Evolutionary conservation across 148 eudicot species (phyloP), one percentile per base, ranked within the genome.

Genomic region (Vaccinium vitisidaea): DNA sequence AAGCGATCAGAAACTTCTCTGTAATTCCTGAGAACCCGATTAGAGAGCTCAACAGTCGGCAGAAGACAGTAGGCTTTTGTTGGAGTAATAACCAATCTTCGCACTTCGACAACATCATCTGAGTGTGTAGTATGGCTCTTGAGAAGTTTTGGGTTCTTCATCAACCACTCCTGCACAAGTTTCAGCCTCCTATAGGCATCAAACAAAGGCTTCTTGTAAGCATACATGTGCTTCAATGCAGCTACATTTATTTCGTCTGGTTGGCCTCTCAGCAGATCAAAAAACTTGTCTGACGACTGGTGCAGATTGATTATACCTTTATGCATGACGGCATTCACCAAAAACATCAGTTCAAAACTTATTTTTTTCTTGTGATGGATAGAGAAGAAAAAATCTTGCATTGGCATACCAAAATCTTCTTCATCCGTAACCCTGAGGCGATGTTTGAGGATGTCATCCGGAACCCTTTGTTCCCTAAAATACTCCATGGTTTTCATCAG

Each of bases 1-100:
- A 96, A 96, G 13, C 98, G 93, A 84, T 96, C 98, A 6, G 95
- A 83, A 21, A 90, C 89, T 59, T 85, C 85, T 27, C 50, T 89
- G 58, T 93, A 96, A 39, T 94, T 84, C 87, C 99, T 88, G 19
- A 96, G 87, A 55, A 96, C 97, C 61, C 99, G 83, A 70, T 96
- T 96, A 0, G 99, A 93, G 30, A 96, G 90, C 82, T 96, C 98
- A 2, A 92, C 89, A 77, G 91, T 92, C 1, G 98, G 99, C 19
- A 93, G 97, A 88, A 93, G 92, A 84, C 95, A 93, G 56, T 95
- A 93, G 2, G 95, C 99, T 90, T 87, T 95, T 0, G 97, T 86
- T 16, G 99, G 99, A n/a, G 99, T 93, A 80, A 96, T 94, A 39
- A 96, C 87, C 77, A 96, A 49, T 73, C 98, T 89, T 82, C 98